Evolutionary conservation across 306 rosid species (phyloP), one percentile per base, ranked within the genome.

Genomic region (Trifolium dubium): DNA sequence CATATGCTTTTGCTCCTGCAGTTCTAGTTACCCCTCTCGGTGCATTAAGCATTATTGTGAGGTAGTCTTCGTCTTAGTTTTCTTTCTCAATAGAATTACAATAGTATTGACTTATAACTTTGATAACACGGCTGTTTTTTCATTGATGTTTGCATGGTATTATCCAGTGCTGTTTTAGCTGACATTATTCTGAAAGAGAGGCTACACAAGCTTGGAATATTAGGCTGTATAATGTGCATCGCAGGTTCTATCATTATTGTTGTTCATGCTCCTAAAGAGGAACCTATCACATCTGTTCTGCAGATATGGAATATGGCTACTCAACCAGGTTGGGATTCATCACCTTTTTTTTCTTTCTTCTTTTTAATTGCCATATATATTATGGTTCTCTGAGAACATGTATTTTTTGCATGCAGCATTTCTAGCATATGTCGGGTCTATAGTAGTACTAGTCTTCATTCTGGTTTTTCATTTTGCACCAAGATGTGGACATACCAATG

Each of bases 1-100:
- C 98, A 0, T 92, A 92, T 77, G 98, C 96, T 39, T 92, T 90
- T 87, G 92, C 98, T 63, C 98, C 98, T 2, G 96, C 96, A 30
- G 88, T 92, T 55, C 89, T 92, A 15, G 98, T 92, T 68, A 90
- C 98, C 30, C 98, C 98, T 37, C 95, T 92, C 10, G 98, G 98
- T n/a, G 98, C 98, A 51, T 71, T 92, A 75, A 92, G 98, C 55
- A 90, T 92, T 41, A 92, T 92, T 10, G 86, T 92, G 60, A 92
- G 98, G 98, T 90, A 85, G 77, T 56, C 7, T 44, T 14, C 28
- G 28, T 8, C 77, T 23, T 65, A 14, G 11, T 72, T 86, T 80
- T 64, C 43, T 50, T 68, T 50, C 50, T 74, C 46, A 50, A 19
- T 62, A 53, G 44, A 65, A 51, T 76, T 58, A 32, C 15, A 51